Evolutionary conservation across 768 basidiomycete genomes (phyloP).

Genomic region (Trichaptum fuscoviolaceum): DNA sequence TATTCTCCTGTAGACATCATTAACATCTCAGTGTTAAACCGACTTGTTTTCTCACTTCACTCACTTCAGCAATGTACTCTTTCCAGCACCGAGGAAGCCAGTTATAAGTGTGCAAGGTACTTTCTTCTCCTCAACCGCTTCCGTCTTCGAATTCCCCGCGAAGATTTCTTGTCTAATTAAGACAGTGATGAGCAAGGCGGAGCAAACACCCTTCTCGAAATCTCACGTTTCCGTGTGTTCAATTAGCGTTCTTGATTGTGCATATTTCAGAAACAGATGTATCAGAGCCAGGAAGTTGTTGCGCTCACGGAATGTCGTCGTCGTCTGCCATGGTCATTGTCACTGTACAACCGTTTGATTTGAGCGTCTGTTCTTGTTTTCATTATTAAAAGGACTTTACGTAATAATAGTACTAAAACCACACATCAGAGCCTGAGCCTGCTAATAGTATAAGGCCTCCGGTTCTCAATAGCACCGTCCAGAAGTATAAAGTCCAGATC

Average conservation of each 20-base stretch:
- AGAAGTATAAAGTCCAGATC: neutral
- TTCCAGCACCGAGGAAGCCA: constrained; percentile 92
- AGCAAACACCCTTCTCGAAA: neutral
- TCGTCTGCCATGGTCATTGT: constrained; percentile 39
- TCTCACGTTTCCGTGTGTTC: constrained; percentile 18
- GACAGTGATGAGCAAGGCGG: neutral
- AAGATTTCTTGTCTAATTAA: neutral
- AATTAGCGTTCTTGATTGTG: constrained; percentile 23
- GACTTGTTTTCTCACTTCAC: constrained; percentile 17
- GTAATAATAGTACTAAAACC: no score
- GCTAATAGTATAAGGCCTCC: no score
- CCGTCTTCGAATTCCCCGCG: neutral
- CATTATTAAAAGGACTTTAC: no score
- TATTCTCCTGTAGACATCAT: constrained; percentile 55
- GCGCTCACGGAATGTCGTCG: constrained; percentile 55
- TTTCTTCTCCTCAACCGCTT: constrained; percentile 16
- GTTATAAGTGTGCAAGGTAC: constrained; percentile 93
- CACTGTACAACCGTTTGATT: no score
- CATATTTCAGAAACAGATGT: neutral
- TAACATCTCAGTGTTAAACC: neutral
- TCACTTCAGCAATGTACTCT: constrained; percentile 85
- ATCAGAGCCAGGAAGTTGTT: constrained; percentile 11
- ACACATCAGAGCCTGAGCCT: no score
- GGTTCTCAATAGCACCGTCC: no score
- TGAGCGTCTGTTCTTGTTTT: no score